Percentiles rank a stretch among this genome's conserved stretches.
Conservation (phyloP, 2,329 filamentous ascomycete genomes). For the Talaromyces sp. region DNA sequence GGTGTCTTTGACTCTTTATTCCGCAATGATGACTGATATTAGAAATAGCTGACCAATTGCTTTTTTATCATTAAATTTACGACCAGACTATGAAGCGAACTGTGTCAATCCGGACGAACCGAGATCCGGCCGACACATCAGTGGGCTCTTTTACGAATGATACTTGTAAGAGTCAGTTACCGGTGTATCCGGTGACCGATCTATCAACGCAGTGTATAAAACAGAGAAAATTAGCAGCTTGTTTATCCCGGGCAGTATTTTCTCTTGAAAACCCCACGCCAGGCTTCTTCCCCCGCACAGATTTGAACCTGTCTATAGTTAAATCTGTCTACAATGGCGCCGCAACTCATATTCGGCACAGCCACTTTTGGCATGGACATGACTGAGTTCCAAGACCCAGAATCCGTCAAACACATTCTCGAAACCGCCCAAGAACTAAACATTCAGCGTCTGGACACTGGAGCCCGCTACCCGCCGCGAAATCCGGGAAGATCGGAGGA, state of each 20-base stretch:
- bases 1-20: no score
- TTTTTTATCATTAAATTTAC: no score
- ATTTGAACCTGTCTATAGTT: neutral
- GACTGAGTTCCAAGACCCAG: neutral
- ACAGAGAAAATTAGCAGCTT: no score
- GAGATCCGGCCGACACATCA: neutral
- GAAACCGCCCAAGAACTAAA: neutral
- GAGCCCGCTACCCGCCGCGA: slow-evolving; percentile 27
- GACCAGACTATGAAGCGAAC: neutral
- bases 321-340: slow-evolving; percentile 7
- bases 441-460: slow-evolving; percentile 18
- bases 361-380: neutral
- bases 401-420: slow-evolving; percentile 2
- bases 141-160: neutral
- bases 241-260: neutral
- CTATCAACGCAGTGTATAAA: no score
- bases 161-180: neutral
- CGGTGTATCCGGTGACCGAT: neutral
- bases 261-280: no score
- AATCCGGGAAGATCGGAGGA: slow-evolving; percentile 27
- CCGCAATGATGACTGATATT: no score
- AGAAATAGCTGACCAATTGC: no score
- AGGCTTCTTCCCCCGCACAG: neutral
- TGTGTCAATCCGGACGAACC: neutral
- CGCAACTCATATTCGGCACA: slow-evolving; percentile 10